These are phyloP conservation scores for Pleurotus tuber-regium DNA, from an alignment of 768 basidiomycete genomes.

Conservation along the genomic window DNA sequence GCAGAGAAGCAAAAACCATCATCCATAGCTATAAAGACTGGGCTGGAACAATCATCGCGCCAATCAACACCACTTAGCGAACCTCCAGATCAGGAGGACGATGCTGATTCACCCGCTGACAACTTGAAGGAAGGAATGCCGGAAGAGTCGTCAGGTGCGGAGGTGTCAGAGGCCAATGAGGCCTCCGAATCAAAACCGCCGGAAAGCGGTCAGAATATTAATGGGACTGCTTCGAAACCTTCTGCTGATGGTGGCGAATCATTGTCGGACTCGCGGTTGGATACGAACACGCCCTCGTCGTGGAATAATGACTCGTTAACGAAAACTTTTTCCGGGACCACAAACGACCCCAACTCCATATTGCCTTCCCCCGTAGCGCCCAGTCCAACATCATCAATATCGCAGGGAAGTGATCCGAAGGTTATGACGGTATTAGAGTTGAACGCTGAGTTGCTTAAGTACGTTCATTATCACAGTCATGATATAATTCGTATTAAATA, in stretches of 20 bases:
- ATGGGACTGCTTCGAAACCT: not conserved
- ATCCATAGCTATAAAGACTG: constrained; percentile 8
- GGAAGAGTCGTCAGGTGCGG: constrained; percentile 4
- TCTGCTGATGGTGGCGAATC: not conserved
- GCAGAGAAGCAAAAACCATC: constrained; percentile 26
- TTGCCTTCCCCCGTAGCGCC: constrained; percentile 21
- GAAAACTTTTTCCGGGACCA: constrained; percentile 16
- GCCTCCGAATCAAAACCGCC: not conserved
- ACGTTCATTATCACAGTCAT: constrained; percentile 17
- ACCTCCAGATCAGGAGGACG: constrained; percentile 19
- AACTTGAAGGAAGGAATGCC: constrained; percentile 10
- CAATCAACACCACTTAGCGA: constrained; percentile 76
- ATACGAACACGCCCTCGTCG: not conserved
- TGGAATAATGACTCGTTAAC: constrained; percentile 3
- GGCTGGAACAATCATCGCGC: constrained; percentile 38
- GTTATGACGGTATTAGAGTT: constrained; percentile 62
- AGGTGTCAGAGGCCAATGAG: not conserved
- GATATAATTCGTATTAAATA: constrained; percentile 10
- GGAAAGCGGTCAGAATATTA: constrained; percentile 15
- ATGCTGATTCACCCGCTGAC: constrained; percentile 3
- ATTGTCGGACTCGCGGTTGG: not conserved
- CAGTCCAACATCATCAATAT: constrained; percentile 24
- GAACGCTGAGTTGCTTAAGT: constrained; percentile 72
- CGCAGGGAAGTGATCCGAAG: constrained; percentile 42
- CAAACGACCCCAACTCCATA: constrained; percentile 16